Conservation (phyloP, 2,329 filamentous ascomycete genomes). For the Neurospora sp. region DNA sequence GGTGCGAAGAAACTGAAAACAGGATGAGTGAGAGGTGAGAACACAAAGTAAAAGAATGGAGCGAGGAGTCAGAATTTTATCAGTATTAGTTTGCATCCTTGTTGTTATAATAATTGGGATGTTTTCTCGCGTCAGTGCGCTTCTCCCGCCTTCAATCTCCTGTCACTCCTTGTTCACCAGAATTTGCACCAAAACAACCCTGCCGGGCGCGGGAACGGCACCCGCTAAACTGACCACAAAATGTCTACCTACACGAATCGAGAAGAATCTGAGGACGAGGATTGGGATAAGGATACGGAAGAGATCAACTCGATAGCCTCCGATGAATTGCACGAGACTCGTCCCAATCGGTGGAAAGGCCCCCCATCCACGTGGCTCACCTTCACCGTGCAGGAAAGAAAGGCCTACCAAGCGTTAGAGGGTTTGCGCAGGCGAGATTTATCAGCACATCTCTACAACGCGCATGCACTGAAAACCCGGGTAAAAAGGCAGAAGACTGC, state of each 20-base stretch:
- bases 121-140: not conserved
- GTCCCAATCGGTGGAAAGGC: conserved; percentile 68
- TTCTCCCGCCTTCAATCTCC: not conserved
- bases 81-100: too few species aligned
- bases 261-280: conserved; percentile 10
- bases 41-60: not conserved
- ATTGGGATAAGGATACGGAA: conserved; percentile 33
- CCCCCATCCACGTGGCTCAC: conserved; percentile 55
- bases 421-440: conserved; percentile 57
- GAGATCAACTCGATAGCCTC: conserved; percentile 38
- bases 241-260: not conserved
- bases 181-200: not conserved
- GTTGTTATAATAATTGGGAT: not conserved
- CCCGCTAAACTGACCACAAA: not conserved
- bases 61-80: too few species aligned
- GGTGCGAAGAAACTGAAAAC: not conserved
- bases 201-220: not conserved
- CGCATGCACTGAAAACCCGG: conserved; percentile 48
- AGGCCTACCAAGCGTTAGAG: conserved; percentile 53
- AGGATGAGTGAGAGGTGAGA: not conserved
- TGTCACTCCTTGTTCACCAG: not conserved
- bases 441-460: conserved; percentile 68
- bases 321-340: conserved; percentile 35
- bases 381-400: conserved; percentile 52
- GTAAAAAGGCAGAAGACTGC: not conserved